Conservation (phyloP, 2,329 filamentous ascomycete species). For the Tolypocladium ophioglossoides region DNA sequence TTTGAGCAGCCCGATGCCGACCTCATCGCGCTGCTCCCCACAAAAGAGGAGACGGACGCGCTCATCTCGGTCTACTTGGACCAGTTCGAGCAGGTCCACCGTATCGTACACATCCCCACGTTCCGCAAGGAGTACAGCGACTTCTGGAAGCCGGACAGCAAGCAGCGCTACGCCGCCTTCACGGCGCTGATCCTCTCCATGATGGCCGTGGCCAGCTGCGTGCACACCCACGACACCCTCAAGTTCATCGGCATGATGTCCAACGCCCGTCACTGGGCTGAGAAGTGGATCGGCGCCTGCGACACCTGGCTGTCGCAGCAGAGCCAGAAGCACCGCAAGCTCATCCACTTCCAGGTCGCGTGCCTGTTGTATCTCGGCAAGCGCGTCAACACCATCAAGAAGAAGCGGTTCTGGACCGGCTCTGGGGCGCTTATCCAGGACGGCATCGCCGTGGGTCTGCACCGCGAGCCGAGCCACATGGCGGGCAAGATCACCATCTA, state of each 20-base stretch:
- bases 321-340: constrained; percentile 49
- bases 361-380: constrained; percentile 52
- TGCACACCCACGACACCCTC: constrained; percentile 39
- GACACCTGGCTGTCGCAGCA: constrained; percentile 44
- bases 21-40: constrained; percentile 39
- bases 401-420: constrained; percentile 53
- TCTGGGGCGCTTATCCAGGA: constrained; percentile 46
- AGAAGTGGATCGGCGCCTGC: constrained; percentile 45
- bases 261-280: constrained; percentile 41
- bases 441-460: constrained; percentile 46
- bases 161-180: constrained; percentile 38
- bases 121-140: constrained; percentile 44
- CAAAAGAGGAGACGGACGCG: constrained; percentile 36
- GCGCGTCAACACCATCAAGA: constrained; percentile 52
- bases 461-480: constrained; percentile 48
- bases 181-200: constrained; percentile 49
- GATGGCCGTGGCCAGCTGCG: constrained; percentile 47
- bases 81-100: constrained; percentile 44
- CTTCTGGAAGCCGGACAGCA: constrained; percentile 39
- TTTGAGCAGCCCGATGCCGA: constrained; percentile 36
- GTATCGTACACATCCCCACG: constrained; percentile 49
- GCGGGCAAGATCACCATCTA: constrained; percentile 44
- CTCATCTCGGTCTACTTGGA: constrained; percentile 40
- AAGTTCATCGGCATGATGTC: constrained; percentile 50
- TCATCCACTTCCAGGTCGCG: constrained; percentile 50